These are phyloP conservation scores for Penicillium sp. DNA, from an alignment of 2,329 filamentous ascomycete species.

Conservation along the genomic window DNA sequence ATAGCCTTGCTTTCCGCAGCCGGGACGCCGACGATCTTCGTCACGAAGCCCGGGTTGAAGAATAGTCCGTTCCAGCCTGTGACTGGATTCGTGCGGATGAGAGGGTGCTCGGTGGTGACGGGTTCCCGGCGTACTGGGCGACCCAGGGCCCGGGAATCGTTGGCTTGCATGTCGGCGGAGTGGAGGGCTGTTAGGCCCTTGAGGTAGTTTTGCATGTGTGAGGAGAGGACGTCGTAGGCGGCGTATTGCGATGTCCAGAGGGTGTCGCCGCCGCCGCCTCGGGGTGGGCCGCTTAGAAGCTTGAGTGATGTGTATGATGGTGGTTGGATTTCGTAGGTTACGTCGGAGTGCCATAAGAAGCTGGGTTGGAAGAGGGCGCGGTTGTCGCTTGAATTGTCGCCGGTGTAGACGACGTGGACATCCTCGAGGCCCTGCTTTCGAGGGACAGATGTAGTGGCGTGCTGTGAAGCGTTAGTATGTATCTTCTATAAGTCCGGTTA, in stretches of 20 bases:
- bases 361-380: constrained; percentile 53
- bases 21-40: constrained; percentile 56
- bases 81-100: constrained; percentile 58
- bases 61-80: constrained; percentile 61
- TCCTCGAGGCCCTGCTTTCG: constrained; percentile 51
- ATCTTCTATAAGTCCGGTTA: background rate
- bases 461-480: constrained; percentile 27
- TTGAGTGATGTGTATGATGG: constrained; percentile 57
- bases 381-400: constrained; percentile 52
- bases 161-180: constrained; percentile 53
- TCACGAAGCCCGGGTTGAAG: constrained; percentile 58
- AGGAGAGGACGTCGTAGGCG: constrained; percentile 55
- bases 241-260: constrained; percentile 58
- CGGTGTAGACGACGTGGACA: constrained; percentile 55
- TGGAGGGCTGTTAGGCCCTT: constrained; percentile 56
- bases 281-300: constrained; percentile 52
- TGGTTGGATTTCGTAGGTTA: constrained; percentile 57
- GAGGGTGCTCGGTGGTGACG: constrained; percentile 54
- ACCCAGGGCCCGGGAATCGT: constrained; percentile 49
- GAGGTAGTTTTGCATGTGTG: constrained; percentile 56
- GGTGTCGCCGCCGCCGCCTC: constrained; percentile 55
- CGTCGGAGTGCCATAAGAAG: constrained; percentile 56
- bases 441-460: constrained; percentile 54
- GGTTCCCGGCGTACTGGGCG: constrained; percentile 52
- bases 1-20: constrained; percentile 55